phyloP scores from a whole-genome alignment of 257 asterid species.

The Nicotiana noctiflora region DNA sequence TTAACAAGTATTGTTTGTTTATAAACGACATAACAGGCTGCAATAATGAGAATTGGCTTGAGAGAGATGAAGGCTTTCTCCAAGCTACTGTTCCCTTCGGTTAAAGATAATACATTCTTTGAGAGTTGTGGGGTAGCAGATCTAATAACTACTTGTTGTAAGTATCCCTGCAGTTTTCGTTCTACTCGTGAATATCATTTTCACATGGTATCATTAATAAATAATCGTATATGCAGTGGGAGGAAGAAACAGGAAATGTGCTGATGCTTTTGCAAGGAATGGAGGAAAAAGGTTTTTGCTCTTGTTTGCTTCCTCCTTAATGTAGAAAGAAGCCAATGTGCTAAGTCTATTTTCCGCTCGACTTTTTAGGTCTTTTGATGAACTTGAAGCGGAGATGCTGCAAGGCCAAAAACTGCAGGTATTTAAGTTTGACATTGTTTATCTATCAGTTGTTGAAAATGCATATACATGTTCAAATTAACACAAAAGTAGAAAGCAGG shows the following conservation, averaged over 20 bases:
- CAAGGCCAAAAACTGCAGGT: conserved; percentile 95
- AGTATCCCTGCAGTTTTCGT: conserved; percentile 19
- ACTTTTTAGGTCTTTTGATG: conserved; percentile 55
- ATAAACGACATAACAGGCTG: conserved; percentile 48
- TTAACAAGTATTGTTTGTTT: neutral
- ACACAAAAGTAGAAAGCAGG: neutral
- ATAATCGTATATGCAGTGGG: conserved; percentile 47
- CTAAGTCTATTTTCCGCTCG: neutral
- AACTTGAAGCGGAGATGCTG: conserved; percentile 87
- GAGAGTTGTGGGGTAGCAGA: conserved; percentile 98
- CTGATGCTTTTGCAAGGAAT: conserved; percentile 80
- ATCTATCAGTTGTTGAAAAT: neutral
- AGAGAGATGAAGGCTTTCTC: conserved; percentile 92
- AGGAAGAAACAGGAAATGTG: conserved; percentile 89
- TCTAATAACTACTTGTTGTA: conserved; percentile 89
- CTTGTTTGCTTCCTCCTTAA: neutral
- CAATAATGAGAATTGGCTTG: conserved; percentile 90
- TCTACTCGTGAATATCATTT: neutral
- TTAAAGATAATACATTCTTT: conserved; percentile 80
- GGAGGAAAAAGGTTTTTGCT: conserved; percentile 58
- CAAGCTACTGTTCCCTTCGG: conserved; percentile 75
- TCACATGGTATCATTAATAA: neutral
- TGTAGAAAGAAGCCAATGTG: neutral
- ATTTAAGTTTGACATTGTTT: neutral
- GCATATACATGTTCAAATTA: neutral